Percentiles rank a stretch among this genome's conserved stretches.
phyloP scores from a whole-genome alignment of 148 eudicot species.

The Beta vulgaris region DNA sequence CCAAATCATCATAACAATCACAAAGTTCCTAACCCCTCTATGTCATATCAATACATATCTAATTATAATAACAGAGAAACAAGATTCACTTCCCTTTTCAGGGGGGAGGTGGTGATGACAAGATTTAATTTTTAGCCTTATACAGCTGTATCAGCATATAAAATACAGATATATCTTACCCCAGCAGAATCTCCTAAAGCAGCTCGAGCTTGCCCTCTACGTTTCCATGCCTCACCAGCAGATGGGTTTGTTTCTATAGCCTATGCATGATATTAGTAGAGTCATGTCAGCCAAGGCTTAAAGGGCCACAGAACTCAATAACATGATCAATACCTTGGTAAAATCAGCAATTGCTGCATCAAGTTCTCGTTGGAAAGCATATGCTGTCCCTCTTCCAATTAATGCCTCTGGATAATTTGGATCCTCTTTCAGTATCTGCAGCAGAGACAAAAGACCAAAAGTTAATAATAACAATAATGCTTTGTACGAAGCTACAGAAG shows the following conservation, averaged over 20 bases:
- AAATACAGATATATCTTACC: conserved; percentile 58
- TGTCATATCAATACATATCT: not conserved
- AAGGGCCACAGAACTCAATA: not conserved
- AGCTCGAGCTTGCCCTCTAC: conserved; percentile 98
- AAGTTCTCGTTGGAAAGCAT: conserved; percentile 95
- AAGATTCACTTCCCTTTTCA: not conserved
- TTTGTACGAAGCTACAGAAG: not conserved
- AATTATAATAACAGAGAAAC: not conserved
- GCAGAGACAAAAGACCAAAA: conserved; percentile 6
- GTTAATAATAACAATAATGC: not conserved
- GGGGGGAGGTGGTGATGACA: not conserved
- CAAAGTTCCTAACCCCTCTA: not conserved
- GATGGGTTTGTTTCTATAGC: conserved; percentile 76
- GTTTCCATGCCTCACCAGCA: conserved; percentile 99
- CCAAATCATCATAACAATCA: not conserved
- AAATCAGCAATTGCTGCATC: conserved; percentile 94
- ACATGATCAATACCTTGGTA: conserved; percentile 57
- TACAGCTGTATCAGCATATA: too few relatives aligned
- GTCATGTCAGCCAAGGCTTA: conserved; percentile 7
- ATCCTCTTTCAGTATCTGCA: conserved; percentile 83
- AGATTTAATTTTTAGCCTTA: too few relatives aligned
- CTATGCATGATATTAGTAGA: conserved; percentile 36
- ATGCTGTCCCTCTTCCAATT: conserved; percentile 98
- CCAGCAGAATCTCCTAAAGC: conserved; percentile 84
- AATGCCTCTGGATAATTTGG: conserved; percentile 93